A percentile compares a stretch with the other conserved stretches of the same genome.
Conservation (phyloP, 805 yeast genomes). For the Barnettozyma sucrosica region DNA sequence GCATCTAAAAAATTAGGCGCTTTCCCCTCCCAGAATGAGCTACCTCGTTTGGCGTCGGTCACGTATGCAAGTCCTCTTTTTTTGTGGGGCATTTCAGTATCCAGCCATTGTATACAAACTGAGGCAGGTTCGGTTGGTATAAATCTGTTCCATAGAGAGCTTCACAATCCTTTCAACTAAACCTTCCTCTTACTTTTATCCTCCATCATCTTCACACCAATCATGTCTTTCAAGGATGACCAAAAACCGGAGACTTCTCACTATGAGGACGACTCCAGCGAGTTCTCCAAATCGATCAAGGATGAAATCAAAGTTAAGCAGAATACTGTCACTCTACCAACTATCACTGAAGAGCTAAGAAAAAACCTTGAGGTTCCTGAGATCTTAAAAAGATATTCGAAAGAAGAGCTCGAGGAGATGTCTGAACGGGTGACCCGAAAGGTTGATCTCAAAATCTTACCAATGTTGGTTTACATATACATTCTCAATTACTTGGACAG, state of each 20-base stretch:
- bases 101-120: no score
- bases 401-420: slow-evolving; percentile 39
- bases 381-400: slow-evolving; percentile 15
- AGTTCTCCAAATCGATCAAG: background rate
- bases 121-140: no score
- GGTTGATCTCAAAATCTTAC: slow-evolving; percentile 44
- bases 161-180: no score
- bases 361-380: slow-evolving; percentile 20
- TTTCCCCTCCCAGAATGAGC: no score
- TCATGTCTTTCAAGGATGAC: background rate
- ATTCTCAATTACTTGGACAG: slow-evolving; percentile 47
- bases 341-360: slow-evolving; percentile 12
- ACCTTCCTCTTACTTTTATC: no score
- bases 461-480: slow-evolving; percentile 44
- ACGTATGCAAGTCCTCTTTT: background rate
- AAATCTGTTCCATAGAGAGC: no score
- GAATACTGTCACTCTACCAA: background rate
- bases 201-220: background rate
- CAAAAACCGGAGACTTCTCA: background rate
- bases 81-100: no score
- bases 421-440: slow-evolving; percentile 41
- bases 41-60: no score
- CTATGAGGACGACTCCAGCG: background rate
- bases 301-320: background rate
- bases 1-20: no score